Percentiles rank a stretch among this genome's conserved stretches.
phyloP scores from a whole-genome alignment of 192 early-diverging fungal genomes.

The Backusella psychrophila region DNA sequence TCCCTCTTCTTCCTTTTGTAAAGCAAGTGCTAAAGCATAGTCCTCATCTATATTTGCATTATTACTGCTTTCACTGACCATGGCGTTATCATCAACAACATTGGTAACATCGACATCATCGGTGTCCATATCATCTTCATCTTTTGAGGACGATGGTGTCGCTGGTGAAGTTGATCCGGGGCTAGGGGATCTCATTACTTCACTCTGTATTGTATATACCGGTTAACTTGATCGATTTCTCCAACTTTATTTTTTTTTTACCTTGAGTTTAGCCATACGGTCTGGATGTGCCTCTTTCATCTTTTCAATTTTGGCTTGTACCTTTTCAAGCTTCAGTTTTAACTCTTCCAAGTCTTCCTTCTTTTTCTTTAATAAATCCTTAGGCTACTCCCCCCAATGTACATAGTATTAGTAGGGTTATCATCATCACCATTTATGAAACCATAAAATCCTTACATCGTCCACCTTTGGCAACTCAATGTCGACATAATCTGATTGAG shows the following conservation, averaged over 20 bases:
- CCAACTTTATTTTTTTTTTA: not conserved
- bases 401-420: not conserved
- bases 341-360: slow-evolving; percentile 56
- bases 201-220: not conserved
- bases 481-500: slow-evolving; percentile 62
- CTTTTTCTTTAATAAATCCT: slow-evolving; percentile 57
- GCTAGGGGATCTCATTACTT: not conserved
- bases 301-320: slow-evolving; percentile 55
- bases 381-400: slow-evolving; percentile 24
- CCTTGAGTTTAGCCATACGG: slow-evolving; percentile 30
- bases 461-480: slow-evolving; percentile 74
- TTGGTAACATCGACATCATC: not conserved
- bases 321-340: slow-evolving; percentile 56
- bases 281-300: slow-evolving; percentile 28
- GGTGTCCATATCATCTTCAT: not conserved
- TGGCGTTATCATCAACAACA: not conserved
- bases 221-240: not conserved
- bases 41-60: slow-evolving; percentile 16
- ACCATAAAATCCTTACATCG: slow-evolving; percentile 51
- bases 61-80: not conserved
- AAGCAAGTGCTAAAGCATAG: slow-evolving; percentile 21
- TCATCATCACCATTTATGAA: not conserved
- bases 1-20: slow-evolving; percentile 30
- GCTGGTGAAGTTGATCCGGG: not conserved
- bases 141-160: not conserved